Evolutionary conservation across 768 basidiomycete species (phyloP), one percentile per base, ranked within the genome.

Genomic region (Boletus speciosus): DNA sequence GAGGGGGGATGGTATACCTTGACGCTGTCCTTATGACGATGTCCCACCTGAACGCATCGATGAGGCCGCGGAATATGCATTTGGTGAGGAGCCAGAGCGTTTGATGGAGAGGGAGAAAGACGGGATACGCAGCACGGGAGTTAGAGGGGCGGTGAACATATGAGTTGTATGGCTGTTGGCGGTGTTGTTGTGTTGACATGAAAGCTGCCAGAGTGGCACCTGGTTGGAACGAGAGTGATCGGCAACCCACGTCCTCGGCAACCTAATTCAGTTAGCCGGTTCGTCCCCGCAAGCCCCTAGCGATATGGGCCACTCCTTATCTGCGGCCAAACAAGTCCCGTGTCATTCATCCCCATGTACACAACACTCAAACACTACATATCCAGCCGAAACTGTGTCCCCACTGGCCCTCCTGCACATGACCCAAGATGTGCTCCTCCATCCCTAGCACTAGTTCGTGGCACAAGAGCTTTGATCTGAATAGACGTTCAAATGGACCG

Each of bases 21-120:
- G 77, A 70, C 38, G 86, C 75, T 2, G 83, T 79, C 45, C 76
- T 70, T 36, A 84, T 51, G 47, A 90, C 84, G 25, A 80, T 66
- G 67, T 83, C 80, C 86, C 87, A 89, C 31, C 88, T 80, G 66
- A 81, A 87, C 14, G 88, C 81, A 71, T 92, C 90, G 39, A 80
- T 63, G 11, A 91, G 65, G 15, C 90, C 90, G 10, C 70, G 69
- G 60, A 75, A 75, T 14, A 79, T 76, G 73, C 83, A 91, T 48
- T 68, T 74, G 10, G 81, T 55, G 61, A 91, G 89, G 4, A 90
- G 72, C 62, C 72, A 66, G 16, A 81, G 64, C 0, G 88, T 84
- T 25, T 87, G 80, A 14, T 75, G 76, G 4, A 86, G 57, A 2
- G 88, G 78, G 7, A 91, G 76, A 68, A 91, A 92, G 12, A 75